Conservation (phyloP, 163 green algal genomes). For the Chlamydomonas reinhardtii region DNA sequence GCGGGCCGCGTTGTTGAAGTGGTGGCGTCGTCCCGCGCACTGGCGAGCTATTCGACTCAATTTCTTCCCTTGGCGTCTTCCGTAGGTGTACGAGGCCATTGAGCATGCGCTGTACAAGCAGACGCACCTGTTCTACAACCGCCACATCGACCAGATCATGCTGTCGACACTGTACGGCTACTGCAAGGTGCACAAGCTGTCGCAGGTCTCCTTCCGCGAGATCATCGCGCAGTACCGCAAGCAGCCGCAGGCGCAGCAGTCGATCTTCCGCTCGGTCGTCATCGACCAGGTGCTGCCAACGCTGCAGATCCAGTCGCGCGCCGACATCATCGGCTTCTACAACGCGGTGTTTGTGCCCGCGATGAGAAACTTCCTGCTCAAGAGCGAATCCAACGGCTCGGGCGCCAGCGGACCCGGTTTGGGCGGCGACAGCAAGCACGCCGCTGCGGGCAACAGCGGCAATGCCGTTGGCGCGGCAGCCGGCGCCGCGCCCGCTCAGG, state of each 20-base stretch:
- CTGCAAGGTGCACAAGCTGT: slow-evolving; percentile 84
- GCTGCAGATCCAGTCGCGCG: slow-evolving; percentile 61
- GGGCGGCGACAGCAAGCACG: background rate
- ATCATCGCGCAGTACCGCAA: slow-evolving; percentile 91
- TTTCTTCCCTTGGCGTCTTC: too few species aligned
- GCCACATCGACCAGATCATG: slow-evolving; percentile 91
- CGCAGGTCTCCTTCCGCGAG: slow-evolving; percentile 84
- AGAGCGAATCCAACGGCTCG: background rate
- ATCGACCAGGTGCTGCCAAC: slow-evolving; percentile 71
- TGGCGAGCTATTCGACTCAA: too few species aligned
- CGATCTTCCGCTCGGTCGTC: slow-evolving; percentile 85
- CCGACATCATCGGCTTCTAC: slow-evolving; percentile 96
- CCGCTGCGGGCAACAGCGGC: background rate
- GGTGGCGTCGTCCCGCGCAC: too few species aligned
- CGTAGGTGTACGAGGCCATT: slow-evolving; percentile 80
- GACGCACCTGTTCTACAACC: slow-evolving; percentile 89
- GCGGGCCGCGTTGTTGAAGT: too few species aligned
- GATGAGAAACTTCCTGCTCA: slow-evolving; percentile 82
- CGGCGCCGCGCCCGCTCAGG: background rate
- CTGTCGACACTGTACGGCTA: slow-evolving; percentile 91
- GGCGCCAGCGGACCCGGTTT: background rate
- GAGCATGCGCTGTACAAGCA: slow-evolving; percentile 80
- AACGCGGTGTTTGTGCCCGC: slow-evolving; percentile 86
- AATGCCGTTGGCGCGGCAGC: background rate
- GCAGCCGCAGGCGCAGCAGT: slow-evolving; percentile 80